Evolutionary conservation across 768 basidiomycete genomes (phyloP).

Genomic region (Russula compacta): DNA sequence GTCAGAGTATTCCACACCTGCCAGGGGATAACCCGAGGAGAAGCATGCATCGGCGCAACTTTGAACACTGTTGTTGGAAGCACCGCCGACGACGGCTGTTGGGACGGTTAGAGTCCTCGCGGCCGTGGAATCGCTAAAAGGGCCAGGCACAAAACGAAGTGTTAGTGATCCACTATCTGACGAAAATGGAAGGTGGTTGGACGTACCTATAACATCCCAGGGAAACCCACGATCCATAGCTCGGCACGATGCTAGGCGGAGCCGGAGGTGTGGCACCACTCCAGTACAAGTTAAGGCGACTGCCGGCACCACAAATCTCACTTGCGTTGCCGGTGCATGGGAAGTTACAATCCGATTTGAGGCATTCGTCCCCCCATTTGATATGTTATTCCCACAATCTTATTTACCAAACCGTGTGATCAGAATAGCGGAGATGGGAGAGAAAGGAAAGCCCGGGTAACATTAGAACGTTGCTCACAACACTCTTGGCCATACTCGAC

Average conservation of each 20-base stretch:
- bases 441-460: not conserved
- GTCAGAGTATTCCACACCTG: slow-evolving; percentile 35
- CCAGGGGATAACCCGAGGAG: slow-evolving; percentile 36
- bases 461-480: slow-evolving; percentile 34
- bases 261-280: slow-evolving; percentile 49
- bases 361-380: slow-evolving; percentile 37
- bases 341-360: slow-evolving; percentile 48
- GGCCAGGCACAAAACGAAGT: not conserved
- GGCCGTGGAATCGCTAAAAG: slow-evolving; percentile 28
- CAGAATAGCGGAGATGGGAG: not conserved
- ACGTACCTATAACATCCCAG: slow-evolving; percentile 69
- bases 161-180: slow-evolving; percentile 3
- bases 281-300: slow-evolving; percentile 55
- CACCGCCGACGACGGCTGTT: slow-evolving; percentile 25
- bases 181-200: not conserved
- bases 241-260: slow-evolving; percentile 42
- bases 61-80: slow-evolving; percentile 43
- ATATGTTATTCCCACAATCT: slow-evolving; percentile 59
- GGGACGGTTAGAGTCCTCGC: slow-evolving; percentile 29
- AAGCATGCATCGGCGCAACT: slow-evolving; percentile 56
- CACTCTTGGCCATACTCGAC: slow-evolving; percentile 59
- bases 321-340: slow-evolving; percentile 48
- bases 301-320: slow-evolving; percentile 54
- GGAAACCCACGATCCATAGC: slow-evolving; percentile 54
- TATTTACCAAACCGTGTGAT: slow-evolving; percentile 1